A percentile compares a stretch with the other conserved stretches of the same genome.
Evolutionary conservation across 208 protist genomes (phyloP).

Genomic region (Leishmania amazonensis): DNA sequence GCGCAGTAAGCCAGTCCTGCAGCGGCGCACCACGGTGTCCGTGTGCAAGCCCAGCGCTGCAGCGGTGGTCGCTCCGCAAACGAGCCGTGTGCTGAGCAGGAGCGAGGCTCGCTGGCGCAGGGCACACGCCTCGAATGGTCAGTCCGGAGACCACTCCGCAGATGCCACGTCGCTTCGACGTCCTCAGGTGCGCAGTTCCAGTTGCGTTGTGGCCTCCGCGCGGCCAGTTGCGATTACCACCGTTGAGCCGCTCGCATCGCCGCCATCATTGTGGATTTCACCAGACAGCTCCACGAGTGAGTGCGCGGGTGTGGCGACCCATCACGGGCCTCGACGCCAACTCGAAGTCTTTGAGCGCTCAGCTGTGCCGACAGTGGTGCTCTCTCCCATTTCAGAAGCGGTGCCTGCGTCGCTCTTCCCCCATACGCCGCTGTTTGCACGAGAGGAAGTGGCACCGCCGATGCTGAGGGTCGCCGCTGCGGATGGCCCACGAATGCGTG

Average conservation of each 20-base stretch:
- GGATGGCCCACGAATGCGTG: background rate
- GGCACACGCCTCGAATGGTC: background rate
- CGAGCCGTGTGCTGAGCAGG: background rate
- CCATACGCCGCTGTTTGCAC: background rate
- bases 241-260: background rate
- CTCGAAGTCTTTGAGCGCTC: background rate
- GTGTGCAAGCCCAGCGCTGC: background rate
- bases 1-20: conserved; percentile 8
- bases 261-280: background rate
- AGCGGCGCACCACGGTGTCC: conserved; percentile 3
- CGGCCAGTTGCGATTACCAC: background rate
- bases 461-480: too few relatives aligned
- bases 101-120: background rate
- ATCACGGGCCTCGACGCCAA: background rate
- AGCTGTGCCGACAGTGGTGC: background rate
- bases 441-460: background rate
- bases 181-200: background rate
- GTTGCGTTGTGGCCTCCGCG: background rate
- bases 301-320: background rate
- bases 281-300: background rate
- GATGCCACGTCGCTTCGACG: background rate
- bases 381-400: background rate
- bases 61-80: background rate
- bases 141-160: background rate
- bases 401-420: background rate